phyloP scores from a whole-genome alignment of 495 filamentous ascomycete genomes.

The Venustampulla echinocandica region DNA sequence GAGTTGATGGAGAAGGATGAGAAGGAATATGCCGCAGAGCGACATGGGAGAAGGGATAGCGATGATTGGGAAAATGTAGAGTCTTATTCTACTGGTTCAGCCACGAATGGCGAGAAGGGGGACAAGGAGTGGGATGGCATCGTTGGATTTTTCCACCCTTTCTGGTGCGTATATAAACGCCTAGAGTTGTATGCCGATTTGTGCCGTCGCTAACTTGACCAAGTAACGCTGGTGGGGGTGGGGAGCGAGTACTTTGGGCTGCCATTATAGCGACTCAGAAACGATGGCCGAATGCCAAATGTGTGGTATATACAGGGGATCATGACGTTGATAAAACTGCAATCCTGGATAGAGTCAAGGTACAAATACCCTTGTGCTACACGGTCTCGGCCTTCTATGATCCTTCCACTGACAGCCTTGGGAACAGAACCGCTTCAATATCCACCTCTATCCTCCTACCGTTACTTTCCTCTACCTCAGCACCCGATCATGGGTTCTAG shows the following conservation, averaged over 20 bases:
- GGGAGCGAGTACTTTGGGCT: slow-evolving; percentile 94
- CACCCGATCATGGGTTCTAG: slow-evolving; percentile 74
- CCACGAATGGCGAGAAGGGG: slow-evolving; percentile 44
- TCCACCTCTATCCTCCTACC: slow-evolving; percentile 73
- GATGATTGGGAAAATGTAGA: slow-evolving; percentile 74
- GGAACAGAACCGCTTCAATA: slow-evolving; percentile 76
- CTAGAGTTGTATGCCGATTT: not conserved
- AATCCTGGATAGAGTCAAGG: slow-evolving; percentile 72
- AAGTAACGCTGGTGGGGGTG: slow-evolving; percentile 92
- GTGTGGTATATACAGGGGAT: slow-evolving; percentile 90
- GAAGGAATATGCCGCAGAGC: slow-evolving; percentile 28
- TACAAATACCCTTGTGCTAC: slow-evolving; percentile 22
- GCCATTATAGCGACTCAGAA: slow-evolving; percentile 86
- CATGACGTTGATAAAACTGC: slow-evolving; percentile 71
- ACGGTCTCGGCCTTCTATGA: not conserved
- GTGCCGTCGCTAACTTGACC: slow-evolving; percentile 3
- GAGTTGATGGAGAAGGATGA: slow-evolving; percentile 49
- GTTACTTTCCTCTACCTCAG: slow-evolving; percentile 83
- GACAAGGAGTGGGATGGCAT: slow-evolving; percentile 65
- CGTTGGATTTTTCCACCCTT: slow-evolving; percentile 95
- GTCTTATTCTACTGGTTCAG: slow-evolving; percentile 39
- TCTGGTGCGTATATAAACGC: slow-evolving; percentile 53
- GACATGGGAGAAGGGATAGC: slow-evolving; percentile 41
- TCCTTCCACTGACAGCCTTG: not conserved
- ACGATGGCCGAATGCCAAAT: slow-evolving; percentile 79